These are phyloP conservation scores for Trichosporon sp. DNA, from an alignment of 1,284 basidiomycete species.

Conservation along the genomic window DNA sequence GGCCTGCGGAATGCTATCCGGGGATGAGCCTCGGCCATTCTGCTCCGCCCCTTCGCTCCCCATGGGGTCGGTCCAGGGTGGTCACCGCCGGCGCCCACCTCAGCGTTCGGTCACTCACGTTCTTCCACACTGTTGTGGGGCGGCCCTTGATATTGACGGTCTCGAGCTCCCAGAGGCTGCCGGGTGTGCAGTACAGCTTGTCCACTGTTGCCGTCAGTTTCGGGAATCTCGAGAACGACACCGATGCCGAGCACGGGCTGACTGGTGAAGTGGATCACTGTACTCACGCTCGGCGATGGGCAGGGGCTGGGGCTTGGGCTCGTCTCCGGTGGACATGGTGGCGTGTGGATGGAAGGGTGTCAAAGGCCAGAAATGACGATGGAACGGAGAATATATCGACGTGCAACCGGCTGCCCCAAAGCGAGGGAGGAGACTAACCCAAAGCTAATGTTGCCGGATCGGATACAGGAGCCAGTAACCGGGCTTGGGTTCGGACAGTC, in stretches of 20 bases:
- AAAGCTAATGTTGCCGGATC: background rate
- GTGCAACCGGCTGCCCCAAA: background rate
- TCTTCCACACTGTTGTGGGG: conserved; percentile 35
- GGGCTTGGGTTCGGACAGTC: background rate
- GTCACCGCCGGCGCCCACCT: background rate
- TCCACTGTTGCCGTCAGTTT: conserved; percentile 27
- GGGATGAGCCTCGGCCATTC: background rate
- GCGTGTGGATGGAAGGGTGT: background rate
- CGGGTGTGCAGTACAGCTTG: conserved; percentile 32
- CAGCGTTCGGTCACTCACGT: conserved; percentile 21
- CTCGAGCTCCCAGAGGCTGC: conserved; percentile 38
- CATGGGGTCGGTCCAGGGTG: background rate
- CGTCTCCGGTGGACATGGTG: background rate
- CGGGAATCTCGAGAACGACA: background rate
- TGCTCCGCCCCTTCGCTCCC: background rate
- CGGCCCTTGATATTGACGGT: conserved; percentile 28
- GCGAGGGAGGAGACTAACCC: background rate
- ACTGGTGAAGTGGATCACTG: background rate
- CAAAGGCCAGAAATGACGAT: background rate
- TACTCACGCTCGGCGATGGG: conserved; percentile 12
- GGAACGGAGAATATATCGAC: background rate
- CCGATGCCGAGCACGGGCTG: background rate
- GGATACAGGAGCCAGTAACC: background rate
- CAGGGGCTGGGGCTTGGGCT: conserved; percentile 1
- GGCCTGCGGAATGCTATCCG: background rate